A percentile compares a stretch with the other conserved stretches of the same genome.
Evolutionary conservation across 2,329 filamentous ascomycete species (phyloP).

Genomic region (Chalara sp.): DNA sequence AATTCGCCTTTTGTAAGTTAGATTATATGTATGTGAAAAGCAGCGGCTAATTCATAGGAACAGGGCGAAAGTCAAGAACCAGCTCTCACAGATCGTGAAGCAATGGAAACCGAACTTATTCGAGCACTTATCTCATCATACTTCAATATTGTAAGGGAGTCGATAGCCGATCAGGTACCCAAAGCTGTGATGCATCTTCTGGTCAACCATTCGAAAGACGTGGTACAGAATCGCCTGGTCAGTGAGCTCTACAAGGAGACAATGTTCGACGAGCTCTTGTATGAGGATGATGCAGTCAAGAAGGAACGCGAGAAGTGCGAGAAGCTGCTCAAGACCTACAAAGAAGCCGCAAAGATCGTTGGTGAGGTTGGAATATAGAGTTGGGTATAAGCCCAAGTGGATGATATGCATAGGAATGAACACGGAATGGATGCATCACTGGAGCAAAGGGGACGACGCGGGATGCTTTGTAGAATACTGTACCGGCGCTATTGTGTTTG

Average conservation of each 20-base stretch:
- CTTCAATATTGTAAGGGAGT: slow-evolving; percentile 98
- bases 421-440: slow-evolving; percentile 7
- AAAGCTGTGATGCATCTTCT: slow-evolving; percentile 98
- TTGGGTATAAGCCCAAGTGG: background rate
- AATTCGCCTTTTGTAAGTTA: slow-evolving; percentile 40
- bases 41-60: slow-evolving; percentile 13
- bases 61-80: slow-evolving; percentile 64
- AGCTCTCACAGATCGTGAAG: slow-evolving; percentile 88
- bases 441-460: slow-evolving; percentile 10
- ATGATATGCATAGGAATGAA: slow-evolving; percentile 10
- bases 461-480: slow-evolving; percentile 21
- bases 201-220: slow-evolving; percentile 97
- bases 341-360: slow-evolving; percentile 96
- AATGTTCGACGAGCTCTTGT: slow-evolving; percentile 85
- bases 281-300: slow-evolving; percentile 96
- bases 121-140: slow-evolving; percentile 94
- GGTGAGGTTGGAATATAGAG: slow-evolving; percentile 75
- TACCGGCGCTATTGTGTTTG: slow-evolving; percentile 14
- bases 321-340: slow-evolving; percentile 89
- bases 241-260: slow-evolving; percentile 91
- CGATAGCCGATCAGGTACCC: slow-evolving; percentile 96
- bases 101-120: slow-evolving; percentile 96
- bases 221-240: slow-evolving; percentile 93
- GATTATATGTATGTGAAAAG: background rate
- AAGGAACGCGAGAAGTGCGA: slow-evolving; percentile 98